These are phyloP conservation scores for Chrysoporthe cubensis DNA, from an alignment of 2,329 filamentous ascomycete species.

Conservation along the genomic window DNA sequence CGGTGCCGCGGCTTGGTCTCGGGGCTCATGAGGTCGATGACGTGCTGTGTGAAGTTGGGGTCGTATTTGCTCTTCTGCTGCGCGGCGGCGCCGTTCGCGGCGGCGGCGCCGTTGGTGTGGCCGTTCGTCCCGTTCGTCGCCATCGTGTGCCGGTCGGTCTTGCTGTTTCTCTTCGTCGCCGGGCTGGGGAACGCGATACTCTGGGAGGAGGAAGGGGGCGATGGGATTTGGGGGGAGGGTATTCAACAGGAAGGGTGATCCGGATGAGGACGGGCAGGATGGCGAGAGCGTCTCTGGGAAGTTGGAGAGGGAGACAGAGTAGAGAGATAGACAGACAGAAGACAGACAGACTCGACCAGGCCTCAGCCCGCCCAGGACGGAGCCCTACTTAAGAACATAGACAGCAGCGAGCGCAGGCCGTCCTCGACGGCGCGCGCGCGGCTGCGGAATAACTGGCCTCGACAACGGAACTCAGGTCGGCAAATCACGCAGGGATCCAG, in stretches of 20 bases:
- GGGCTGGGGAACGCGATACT: not conserved
- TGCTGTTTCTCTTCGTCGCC: not conserved
- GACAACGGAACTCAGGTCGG: conserved; percentile 5
- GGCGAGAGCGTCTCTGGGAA: too few relatives aligned
- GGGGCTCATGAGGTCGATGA: conserved; percentile 64
- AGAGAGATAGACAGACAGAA: too few relatives aligned
- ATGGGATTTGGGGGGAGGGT: too few relatives aligned
- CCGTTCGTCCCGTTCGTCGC: conserved; percentile 11
- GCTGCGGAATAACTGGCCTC: conserved; percentile 12
- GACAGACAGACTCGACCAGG: too few relatives aligned
- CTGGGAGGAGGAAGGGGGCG: too few relatives aligned
- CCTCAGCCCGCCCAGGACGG: too few relatives aligned
- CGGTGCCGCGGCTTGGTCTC: conserved; percentile 60
- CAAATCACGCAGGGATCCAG: conserved; percentile 6
- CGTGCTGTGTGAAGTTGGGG: conserved; percentile 59
- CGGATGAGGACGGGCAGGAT: too few relatives aligned
- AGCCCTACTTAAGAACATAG: too few relatives aligned
- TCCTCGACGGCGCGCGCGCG: not conserved
- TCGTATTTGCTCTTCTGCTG: conserved; percentile 26
- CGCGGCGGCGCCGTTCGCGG: conserved; percentile 11
- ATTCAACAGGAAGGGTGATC: too few relatives aligned
- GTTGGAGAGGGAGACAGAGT: too few relatives aligned
- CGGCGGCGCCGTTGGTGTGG: conserved; percentile 5
- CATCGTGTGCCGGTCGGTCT: not conserved
- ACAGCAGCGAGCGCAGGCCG: too few relatives aligned